phyloP scores from a whole-genome alignment of 495 filamentous ascomycete species.

The Usnea hakonensis region DNA sequence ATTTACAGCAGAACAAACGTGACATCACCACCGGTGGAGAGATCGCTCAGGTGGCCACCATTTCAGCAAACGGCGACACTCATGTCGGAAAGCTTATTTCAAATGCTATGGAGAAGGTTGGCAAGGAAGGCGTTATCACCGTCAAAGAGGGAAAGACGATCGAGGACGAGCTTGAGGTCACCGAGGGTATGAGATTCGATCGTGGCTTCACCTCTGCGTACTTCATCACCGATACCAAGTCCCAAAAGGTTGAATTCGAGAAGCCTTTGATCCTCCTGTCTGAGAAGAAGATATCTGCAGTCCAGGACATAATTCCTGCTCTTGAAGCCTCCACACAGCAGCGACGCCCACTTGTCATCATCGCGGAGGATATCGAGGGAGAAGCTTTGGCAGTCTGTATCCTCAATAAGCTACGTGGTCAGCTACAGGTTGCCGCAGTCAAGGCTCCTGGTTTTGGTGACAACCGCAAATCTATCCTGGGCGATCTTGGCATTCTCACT shows the following conservation, averaged over 20 bases:
- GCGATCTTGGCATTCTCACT: constrained; percentile 89
- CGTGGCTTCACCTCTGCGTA: constrained; percentile 96
- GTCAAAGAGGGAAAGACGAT: constrained; percentile 99
- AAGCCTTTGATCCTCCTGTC: constrained; percentile 97
- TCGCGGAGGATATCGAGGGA: constrained; percentile 97
- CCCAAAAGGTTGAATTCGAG: constrained; percentile 98
- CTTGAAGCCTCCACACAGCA: constrained; percentile 93
- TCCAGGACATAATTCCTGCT: constrained; percentile 96
- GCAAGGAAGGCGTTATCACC: constrained; percentile 99
- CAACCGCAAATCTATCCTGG: constrained; percentile 99
- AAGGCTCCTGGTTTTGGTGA: constrained; percentile 99
- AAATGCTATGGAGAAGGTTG: constrained; percentile 98
- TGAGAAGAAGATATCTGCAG: constrained; percentile 99
- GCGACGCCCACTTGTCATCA: constrained; percentile 93
- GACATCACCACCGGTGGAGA: constrained; percentile 96
- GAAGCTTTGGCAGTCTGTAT: constrained; percentile 98
- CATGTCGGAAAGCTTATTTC: constrained; percentile 95
- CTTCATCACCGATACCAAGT: constrained; percentile 99
- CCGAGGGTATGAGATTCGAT: constrained; percentile 99
- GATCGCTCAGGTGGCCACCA: constrained; percentile 96
- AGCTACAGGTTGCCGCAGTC: constrained; percentile 96
- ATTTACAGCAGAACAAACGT: constrained; percentile 85
- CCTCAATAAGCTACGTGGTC: constrained; percentile 98
- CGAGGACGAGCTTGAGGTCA: constrained; percentile 95
- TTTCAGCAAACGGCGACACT: constrained; percentile 91